These are phyloP conservation scores for Hypoxylon sp. DNA, from an alignment of 2,329 filamentous ascomycete species.

Conservation along the genomic window DNA sequence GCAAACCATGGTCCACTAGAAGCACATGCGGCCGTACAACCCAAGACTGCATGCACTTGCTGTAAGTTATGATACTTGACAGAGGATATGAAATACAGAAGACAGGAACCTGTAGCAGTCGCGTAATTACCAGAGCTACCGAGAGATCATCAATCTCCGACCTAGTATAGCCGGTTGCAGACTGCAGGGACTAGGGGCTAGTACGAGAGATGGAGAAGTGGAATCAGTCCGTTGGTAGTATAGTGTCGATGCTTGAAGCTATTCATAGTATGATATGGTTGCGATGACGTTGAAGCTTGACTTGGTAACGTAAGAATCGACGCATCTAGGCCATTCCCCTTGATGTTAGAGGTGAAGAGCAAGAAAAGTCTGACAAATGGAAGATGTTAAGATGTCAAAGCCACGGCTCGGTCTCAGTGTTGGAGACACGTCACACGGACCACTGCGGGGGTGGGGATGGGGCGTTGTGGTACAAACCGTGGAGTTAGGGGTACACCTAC, in stretches of 20 bases:
- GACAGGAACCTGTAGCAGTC: background rate
- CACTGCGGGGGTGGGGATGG: slow-evolving; percentile 43
- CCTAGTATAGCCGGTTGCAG: slow-evolving; percentile 28
- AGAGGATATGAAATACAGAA: slow-evolving; percentile 11
- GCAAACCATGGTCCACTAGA: slow-evolving; percentile 29
- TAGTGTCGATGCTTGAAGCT: slow-evolving; percentile 7
- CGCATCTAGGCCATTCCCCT: slow-evolving; percentile 8
- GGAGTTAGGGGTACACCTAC: background rate
- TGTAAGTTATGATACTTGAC: slow-evolving; percentile 31
- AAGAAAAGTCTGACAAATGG: slow-evolving; percentile 23
- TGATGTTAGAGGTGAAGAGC: slow-evolving; percentile 14
- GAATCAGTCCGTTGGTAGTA: background rate
- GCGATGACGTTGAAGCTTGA: slow-evolving; percentile 29
- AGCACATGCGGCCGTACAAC: slow-evolving; percentile 22
- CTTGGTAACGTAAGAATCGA: slow-evolving; percentile 27
- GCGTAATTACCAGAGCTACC: slow-evolving; percentile 13
- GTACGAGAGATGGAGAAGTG: slow-evolving; percentile 15
- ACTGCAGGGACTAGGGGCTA: slow-evolving; percentile 31
- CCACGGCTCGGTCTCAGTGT: slow-evolving; percentile 17
- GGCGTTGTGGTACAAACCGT: slow-evolving; percentile 3
- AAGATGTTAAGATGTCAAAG: slow-evolving; percentile 16
- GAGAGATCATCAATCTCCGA: slow-evolving; percentile 31
- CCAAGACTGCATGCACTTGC: slow-evolving; percentile 6
- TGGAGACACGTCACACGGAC: slow-evolving; percentile 38
- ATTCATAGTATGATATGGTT: background rate